Conservation (phyloP, 805 yeast genomes). For the Schizosaccharomyces osmophilus region DNA sequence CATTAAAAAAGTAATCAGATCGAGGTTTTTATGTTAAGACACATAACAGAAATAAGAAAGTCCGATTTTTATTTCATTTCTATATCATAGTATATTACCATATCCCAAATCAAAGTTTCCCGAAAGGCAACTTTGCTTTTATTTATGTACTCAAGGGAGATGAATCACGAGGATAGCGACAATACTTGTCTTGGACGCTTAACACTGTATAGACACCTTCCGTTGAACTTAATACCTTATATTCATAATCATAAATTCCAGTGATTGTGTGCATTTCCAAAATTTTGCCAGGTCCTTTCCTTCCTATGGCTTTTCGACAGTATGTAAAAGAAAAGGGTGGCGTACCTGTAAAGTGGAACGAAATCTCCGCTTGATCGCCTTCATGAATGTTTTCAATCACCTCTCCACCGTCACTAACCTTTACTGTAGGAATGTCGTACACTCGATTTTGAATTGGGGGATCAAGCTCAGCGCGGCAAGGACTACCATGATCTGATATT, state of each 20-base stretch:
- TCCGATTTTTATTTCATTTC: too few relatives aligned
- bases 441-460: slow-evolving; percentile 16
- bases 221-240: slow-evolving; percentile 48
- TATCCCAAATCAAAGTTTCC: too few relatives aligned
- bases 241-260: slow-evolving; percentile 43
- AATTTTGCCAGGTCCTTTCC: slow-evolving; percentile 15
- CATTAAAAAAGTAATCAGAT: too few relatives aligned
- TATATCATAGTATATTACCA: too few relatives aligned
- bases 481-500: slow-evolving; percentile 44
- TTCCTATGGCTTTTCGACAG: slow-evolving; percentile 34
- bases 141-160: not conserved
- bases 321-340: slow-evolving; percentile 82
- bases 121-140: too few relatives aligned
- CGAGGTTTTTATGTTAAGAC: too few relatives aligned
- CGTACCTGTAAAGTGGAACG: slow-evolving; percentile 57
- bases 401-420: slow-evolving; percentile 54
- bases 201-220: slow-evolving; percentile 91
- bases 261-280: slow-evolving; percentile 32
- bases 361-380: slow-evolving; percentile 80
- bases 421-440: slow-evolving; percentile 54
- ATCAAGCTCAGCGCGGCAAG: slow-evolving; percentile 24
- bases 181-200: slow-evolving; percentile 64
- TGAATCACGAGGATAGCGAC: slow-evolving; percentile 17
- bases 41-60: too few relatives aligned
- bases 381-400: slow-evolving; percentile 67